These are phyloP conservation scores for Citrus glauca DNA, from an alignment of 345 rosid genomes.

Conservation along the genomic window DNA sequence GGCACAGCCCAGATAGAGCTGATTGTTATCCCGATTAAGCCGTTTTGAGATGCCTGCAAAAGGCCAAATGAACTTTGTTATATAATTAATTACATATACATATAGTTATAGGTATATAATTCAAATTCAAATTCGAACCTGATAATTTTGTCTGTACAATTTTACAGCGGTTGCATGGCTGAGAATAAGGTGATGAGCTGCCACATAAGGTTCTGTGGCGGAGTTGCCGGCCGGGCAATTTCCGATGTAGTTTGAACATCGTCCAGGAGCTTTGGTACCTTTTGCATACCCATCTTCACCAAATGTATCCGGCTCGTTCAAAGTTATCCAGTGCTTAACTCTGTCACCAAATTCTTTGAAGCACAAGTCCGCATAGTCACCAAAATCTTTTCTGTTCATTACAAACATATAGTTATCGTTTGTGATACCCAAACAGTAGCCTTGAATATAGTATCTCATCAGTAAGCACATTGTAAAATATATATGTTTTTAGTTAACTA, in stretches of 20 bases:
- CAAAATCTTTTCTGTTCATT: slow-evolving; percentile 20
- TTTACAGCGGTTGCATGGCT: slow-evolving; percentile 34
- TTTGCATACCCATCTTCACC: slow-evolving; percentile 17
- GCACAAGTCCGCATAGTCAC: slow-evolving; percentile 26
- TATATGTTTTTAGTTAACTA: too few relatives aligned
- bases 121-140: slow-evolving; percentile 18
- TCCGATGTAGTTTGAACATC: slow-evolving; percentile 37
- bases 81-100: neutral
- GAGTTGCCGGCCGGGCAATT: slow-evolving; percentile 40
- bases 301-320: slow-evolving; percentile 23
- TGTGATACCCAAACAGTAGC: too few relatives aligned
- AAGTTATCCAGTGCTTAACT: slow-evolving; percentile 33
- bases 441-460: too few relatives aligned
- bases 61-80: too few relatives aligned
- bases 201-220: slow-evolving; percentile 38
- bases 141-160: slow-evolving; percentile 33
- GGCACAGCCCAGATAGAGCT: slow-evolving; percentile 37
- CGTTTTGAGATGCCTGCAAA: slow-evolving; percentile 34
- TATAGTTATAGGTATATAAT: neutral
- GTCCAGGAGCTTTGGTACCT: slow-evolving; percentile 41
- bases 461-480: too few relatives aligned
- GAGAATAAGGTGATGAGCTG: slow-evolving; percentile 34
- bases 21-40: slow-evolving; percentile 37
- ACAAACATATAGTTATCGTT: too few relatives aligned
- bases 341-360: slow-evolving; percentile 35